Base-by-base conservation (phyloP, 129 eudicot species). In the Mikania micrantha region DNA sequence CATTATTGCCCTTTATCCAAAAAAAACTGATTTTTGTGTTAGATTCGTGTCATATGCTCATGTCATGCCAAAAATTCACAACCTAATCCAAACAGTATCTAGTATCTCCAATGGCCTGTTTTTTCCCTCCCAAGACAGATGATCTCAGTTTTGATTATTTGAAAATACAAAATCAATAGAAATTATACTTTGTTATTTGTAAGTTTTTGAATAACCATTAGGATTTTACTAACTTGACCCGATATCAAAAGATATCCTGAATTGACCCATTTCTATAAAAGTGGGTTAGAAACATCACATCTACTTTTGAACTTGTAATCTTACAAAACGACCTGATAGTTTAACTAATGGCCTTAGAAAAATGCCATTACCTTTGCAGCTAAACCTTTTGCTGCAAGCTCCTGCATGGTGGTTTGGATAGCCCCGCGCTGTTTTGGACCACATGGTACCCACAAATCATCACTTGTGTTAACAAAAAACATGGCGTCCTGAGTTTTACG, bases 401-500 rank as follows among this genome's bases (percentile, higher is more conserved):
- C 97, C 83, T 85, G 95, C 99, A 94, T 94, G 44, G 93, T 87
- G 24, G 77, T 81, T 81, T 90, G 99, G 66, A 87, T 83, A 39
- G 99, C 99, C 53, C 95, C 99, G 2, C 79, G 82, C 78, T 90
- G 97, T 75, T 81, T 94, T 36, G 99, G 97, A 59, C 99, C 99
- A 80, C 99, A 94, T 44, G 99, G 99, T 53, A 90, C 83, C 99
- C 90, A 94, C 77, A 75, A 64, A 32, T 74, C 99, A 69, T 79
- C 82, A 71, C 79, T 67, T 17, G 85, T 84, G 79, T 87, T 85
- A 12, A 84, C 58, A 42, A 94, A 94, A 71, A 74, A 90, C 97
- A 86, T 87, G 49, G 99, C 99, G 79, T 94, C 99, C 71, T 94
- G 99, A 5, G 99, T 94, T 81, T 94, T 94, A 40, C 99, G 97